Evolutionary conservation across 2,329 filamentous ascomycete species (phyloP).

Genomic region (Metarhizium album): DNA sequence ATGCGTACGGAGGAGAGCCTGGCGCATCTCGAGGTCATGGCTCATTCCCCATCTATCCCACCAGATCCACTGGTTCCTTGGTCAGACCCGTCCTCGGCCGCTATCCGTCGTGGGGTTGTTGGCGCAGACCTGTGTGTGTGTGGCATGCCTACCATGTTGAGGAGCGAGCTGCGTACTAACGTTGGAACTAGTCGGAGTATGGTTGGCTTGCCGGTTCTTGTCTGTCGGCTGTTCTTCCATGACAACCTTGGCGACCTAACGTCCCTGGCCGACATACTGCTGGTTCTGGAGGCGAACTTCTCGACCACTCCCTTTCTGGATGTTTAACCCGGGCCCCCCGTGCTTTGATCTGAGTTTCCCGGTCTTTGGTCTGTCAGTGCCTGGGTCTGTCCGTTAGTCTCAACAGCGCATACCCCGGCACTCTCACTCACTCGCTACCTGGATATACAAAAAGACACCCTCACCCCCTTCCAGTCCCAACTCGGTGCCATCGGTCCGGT

Average conservation of each 20-base stretch:
- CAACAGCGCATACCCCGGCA: conserved; percentile 11
- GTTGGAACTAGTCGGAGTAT: not conserved
- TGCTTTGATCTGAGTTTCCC: conserved; percentile 17
- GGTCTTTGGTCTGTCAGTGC: conserved; percentile 4
- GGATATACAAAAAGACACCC: conserved; percentile 17
- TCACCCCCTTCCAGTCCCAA: conserved; percentile 3
- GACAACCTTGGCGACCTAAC: conserved; percentile 3
- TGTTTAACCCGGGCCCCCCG: conserved; percentile 25
- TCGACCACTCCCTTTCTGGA: conserved; percentile 29
- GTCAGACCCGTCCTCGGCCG: conserved; percentile 5
- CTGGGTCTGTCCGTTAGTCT: conserved; percentile 11
- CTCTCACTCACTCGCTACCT: conserved; percentile 11
- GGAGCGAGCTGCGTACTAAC: not conserved
- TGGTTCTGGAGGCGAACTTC: conserved; percentile 16
- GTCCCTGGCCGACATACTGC: conserved; percentile 5
- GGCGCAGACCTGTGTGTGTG: not conserved
- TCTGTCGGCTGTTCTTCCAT: conserved; percentile 1
- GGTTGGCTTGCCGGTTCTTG: conserved; percentile 1
- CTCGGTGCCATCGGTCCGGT: not conserved
- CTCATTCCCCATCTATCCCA: conserved; percentile 1
- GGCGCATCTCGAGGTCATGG: conserved; percentile 1
- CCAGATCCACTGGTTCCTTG: conserved; percentile 9
- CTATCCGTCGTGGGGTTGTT: conserved; percentile 6
- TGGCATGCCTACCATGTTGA: too few species aligned
- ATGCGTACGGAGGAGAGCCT: not conserved